Evolutionary conservation across 208 protist genomes (phyloP).

Genomic region (Acanthamoeba pearcei): DNA sequence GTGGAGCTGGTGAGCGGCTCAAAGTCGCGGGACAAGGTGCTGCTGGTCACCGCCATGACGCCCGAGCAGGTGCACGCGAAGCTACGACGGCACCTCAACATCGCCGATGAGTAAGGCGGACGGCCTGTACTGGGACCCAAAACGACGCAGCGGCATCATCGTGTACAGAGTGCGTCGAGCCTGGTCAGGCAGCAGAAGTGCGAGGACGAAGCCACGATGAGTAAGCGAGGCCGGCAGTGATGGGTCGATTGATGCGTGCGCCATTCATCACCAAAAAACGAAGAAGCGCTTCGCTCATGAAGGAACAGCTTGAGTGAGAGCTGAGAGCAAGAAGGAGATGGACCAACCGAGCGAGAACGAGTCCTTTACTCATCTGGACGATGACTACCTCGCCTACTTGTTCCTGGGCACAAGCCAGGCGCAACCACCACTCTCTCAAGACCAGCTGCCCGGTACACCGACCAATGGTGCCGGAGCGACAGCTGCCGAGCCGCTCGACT

Average conservation of each 20-base stretch:
- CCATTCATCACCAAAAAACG: background rate
- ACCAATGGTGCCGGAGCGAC: too few species aligned
- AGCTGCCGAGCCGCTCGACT: background rate
- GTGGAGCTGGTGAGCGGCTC: constrained; percentile 32
- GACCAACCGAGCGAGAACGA: too few species aligned
- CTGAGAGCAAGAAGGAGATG: too few species aligned
- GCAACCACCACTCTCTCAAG: too few species aligned
- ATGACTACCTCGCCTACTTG: too few species aligned
- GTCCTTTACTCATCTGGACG: too few species aligned
- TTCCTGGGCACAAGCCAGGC: too few species aligned
- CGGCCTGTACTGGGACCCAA: background rate
- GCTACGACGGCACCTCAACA: constrained; percentile 22
- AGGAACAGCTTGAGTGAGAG: background rate
- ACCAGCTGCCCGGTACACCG: too few species aligned
- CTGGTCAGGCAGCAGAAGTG: background rate
- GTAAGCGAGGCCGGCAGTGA: background rate
- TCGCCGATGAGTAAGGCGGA: background rate
- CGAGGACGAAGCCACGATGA: background rate
- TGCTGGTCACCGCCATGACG: constrained; percentile 17
- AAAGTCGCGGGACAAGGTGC: constrained; percentile 63
- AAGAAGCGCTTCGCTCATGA: background rate
- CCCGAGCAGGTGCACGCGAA: constrained; percentile 38
- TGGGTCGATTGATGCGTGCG: background rate
- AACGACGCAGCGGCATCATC: background rate
- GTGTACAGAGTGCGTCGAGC: background rate